Evolutionary conservation across 2,329 filamentous ascomycete species (phyloP), one percentile per base, ranked within the genome.

Genomic region (Alternaria sp.): DNA sequence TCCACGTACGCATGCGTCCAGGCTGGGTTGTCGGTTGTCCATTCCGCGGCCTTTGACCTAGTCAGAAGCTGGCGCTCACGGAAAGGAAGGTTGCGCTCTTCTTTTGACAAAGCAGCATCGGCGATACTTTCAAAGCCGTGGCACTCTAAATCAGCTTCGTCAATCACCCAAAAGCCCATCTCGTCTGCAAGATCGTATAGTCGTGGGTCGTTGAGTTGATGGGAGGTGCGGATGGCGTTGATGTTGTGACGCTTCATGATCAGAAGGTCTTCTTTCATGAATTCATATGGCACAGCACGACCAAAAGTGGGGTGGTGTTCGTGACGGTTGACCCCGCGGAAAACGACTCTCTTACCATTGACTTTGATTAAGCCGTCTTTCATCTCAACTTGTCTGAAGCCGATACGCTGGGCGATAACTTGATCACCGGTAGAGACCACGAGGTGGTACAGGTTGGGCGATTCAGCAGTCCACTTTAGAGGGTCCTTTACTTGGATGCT

Each of bases 211-310:
- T 86, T 88, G 0, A 89, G 87, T 62, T 92, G 89, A 71, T 92
- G 90, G 2, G 86, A 89, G 53, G 86, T 89, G 0, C 90, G 87
- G 5, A 92, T 82, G 0, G 90, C 87, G 64, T 92, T 92, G 78
- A 92, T 84, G 68, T 92, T 92, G 80, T 90, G 85, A 7, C 78
- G 81, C 75, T 92, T 92, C 89, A 92, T 92, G 4, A 88, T 79
- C 2, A 89, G 69, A 2, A 92, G 80, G 65, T 92, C 90, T 14
- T 81, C 76, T 63, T 84, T 84, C 70, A 90, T 85, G 25, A 85
- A 90, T 2, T 89, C 85, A 7, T 86, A 75, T 0, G 89, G 88
- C 0, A 91, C 87, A 0, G 88, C 84, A 0, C 89, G 86, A 3
- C 89, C 89, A 28, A 84, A 84, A 11, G 79, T 78, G 0, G 88